These are phyloP conservation scores for Colletotrichum somersetense DNA, from an alignment of 2,329 filamentous ascomycete genomes.

Conservation along the genomic window DNA sequence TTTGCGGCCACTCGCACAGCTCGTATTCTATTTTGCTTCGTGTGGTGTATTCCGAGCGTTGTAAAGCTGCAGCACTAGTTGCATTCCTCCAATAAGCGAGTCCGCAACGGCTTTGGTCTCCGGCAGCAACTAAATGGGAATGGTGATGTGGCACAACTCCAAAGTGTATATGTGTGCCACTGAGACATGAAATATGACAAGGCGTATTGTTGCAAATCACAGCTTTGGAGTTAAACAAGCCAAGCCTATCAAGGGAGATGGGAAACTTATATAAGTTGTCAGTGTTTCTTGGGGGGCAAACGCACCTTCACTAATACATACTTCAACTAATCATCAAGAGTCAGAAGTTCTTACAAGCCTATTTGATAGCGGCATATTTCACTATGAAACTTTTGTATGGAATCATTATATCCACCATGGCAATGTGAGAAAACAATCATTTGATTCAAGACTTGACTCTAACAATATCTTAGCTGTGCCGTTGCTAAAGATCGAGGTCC, in stretches of 20 bases:
- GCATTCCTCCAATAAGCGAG: background rate
- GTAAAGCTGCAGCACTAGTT: background rate
- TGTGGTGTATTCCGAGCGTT: background rate
- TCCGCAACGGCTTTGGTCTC: background rate
- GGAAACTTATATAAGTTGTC: background rate
- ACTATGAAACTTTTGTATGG: conserved; percentile 1
- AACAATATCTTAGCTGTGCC: background rate
- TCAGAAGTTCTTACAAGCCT: background rate
- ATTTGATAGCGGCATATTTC: no score
- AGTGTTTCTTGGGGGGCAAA: no score
- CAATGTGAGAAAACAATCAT: background rate
- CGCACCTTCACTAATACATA: background rate
- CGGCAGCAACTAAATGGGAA: background rate
- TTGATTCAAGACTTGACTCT: background rate
- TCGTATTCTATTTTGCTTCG: background rate
- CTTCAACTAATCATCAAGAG: background rate
- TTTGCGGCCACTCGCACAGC: background rate
- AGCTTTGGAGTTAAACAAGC: background rate
- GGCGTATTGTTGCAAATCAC: background rate
- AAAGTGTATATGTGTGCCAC: background rate
- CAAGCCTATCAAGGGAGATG: background rate
- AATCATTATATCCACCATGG: background rate
- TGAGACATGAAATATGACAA: background rate
- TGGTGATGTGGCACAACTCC: background rate
- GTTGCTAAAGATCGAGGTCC: background rate